phyloP scores from a whole-genome alignment of 2,329 filamentous ascomycete genomes.

The Neocatenulostroma microsporum region DNA sequence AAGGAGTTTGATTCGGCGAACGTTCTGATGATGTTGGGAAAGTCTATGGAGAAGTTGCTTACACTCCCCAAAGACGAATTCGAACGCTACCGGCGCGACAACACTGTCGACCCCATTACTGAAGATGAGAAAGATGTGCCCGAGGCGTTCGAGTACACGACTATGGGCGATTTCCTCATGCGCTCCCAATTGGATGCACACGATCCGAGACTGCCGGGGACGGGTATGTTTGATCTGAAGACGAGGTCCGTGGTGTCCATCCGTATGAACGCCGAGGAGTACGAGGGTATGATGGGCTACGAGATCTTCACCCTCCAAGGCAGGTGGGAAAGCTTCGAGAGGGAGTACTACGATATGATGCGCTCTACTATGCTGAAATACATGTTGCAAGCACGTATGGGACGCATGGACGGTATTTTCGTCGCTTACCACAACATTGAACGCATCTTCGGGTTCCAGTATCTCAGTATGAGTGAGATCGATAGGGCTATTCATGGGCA shows the following conservation, averaged over 20 bases:
- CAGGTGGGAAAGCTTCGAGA: constrained; percentile 82
- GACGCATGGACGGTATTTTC: constrained; percentile 97
- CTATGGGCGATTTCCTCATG: constrained; percentile 80
- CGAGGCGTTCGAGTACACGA: constrained; percentile 83
- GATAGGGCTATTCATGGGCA: constrained; percentile 84
- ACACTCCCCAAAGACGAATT: constrained; percentile 76
- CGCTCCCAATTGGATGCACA: constrained; percentile 89
- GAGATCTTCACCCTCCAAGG: constrained; percentile 72
- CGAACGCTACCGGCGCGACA: constrained; percentile 68
- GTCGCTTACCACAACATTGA: constrained; percentile 92
- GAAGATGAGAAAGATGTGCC: constrained; percentile 63
- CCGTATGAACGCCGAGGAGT: constrained; percentile 71
- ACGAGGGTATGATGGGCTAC: constrained; percentile 71
- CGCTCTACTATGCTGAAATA: constrained; percentile 92
- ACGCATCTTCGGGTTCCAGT: constrained; percentile 96
- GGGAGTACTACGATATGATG: constrained; percentile 96
- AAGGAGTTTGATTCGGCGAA: constrained; percentile 83
- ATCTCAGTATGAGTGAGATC: constrained; percentile 79
- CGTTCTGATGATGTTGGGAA: constrained; percentile 83
- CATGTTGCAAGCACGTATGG: constrained; percentile 91
- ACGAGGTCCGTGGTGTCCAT: constrained; percentile 87
- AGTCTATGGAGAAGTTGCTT: constrained; percentile 92
- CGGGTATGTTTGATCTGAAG: constrained; percentile 93
- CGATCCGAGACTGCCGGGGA: constrained; percentile 76
- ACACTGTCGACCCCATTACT: constrained; percentile 56